A percentile compares a stretch with the other conserved stretches of the same genome.
Conservation (phyloP, 345 rosid genomes). For the Moricandia moricandioides region DNA sequence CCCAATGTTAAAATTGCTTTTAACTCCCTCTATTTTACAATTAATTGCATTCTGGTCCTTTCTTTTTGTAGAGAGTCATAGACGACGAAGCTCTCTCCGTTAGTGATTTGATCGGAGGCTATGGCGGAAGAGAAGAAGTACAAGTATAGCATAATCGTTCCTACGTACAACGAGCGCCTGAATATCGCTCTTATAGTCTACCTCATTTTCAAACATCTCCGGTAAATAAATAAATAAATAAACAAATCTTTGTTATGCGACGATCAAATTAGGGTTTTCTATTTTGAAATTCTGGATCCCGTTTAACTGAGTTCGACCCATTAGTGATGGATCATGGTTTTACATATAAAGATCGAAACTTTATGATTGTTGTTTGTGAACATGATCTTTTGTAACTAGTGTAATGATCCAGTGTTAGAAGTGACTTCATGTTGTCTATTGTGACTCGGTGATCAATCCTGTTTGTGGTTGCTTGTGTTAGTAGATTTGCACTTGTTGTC, state of each 20-base stretch:
- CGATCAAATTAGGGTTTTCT: not conserved
- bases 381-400: not conserved
- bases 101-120: not conserved
- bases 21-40: too few species aligned
- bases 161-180: slow-evolving; percentile 95
- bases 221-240: slow-evolving; percentile 30
- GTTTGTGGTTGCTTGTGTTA: not conserved
- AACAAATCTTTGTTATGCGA: not conserved
- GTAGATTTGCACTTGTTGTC: not conserved
- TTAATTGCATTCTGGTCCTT: not conserved
- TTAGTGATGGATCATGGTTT: slow-evolving; percentile 3
- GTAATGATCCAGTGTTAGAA: not conserved
- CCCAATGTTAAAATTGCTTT: too few species aligned
- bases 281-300: slow-evolving; percentile 16
- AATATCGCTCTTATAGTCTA: slow-evolving; percentile 83
- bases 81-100: slow-evolving; percentile 17
- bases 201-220: slow-evolving; percentile 91
- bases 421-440: too few species aligned
- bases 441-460: too few species aligned
- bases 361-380: slow-evolving; percentile 12
- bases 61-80: not conserved
- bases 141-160: slow-evolving; percentile 82
- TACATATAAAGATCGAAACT: slow-evolving; percentile 12
- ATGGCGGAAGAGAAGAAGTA: slow-evolving; percentile 39
- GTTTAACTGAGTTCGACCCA: slow-evolving; percentile 19